Percentiles rank a stretch among this genome's conserved stretches.
Conservation (phyloP, 2,329 filamentous ascomycete genomes). For the Sporothrix phasma region DNA sequence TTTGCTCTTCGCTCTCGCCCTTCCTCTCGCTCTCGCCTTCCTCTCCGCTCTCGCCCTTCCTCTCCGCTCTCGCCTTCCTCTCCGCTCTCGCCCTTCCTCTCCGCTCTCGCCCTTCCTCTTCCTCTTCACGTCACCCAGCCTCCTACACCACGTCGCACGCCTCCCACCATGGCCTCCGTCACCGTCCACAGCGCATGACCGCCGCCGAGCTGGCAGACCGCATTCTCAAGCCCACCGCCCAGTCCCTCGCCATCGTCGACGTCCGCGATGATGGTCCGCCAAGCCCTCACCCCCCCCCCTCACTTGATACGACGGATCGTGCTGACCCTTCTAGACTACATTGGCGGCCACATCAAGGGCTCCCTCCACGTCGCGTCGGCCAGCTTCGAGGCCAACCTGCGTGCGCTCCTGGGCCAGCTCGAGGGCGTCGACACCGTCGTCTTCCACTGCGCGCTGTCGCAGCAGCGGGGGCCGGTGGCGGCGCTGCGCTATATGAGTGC, state of each 20-base stretch:
- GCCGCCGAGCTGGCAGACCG: slow-evolving; percentile 57
- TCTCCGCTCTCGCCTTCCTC: no score
- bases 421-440: slow-evolving; percentile 72
- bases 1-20: no score
- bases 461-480: slow-evolving; percentile 79
- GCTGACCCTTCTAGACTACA: slow-evolving; percentile 51
- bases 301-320: not conserved
- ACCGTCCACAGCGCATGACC: slow-evolving; percentile 56
- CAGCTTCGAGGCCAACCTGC: slow-evolving; percentile 64
- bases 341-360: slow-evolving; percentile 79
- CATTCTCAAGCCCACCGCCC: slow-evolving; percentile 40
- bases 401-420: slow-evolving; percentile 71
- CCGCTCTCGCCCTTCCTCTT: not conserved
- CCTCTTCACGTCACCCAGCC: not conserved
- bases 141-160: no score
- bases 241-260: slow-evolving; percentile 65
- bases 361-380: slow-evolving; percentile 65
- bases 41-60: no score
- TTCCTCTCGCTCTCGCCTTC: no score
- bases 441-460: slow-evolving; percentile 88
- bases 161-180: slow-evolving; percentile 43
- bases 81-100: no score
- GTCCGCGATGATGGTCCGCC: slow-evolving; percentile 67
- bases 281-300: not conserved
- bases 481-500: slow-evolving; percentile 72